Conservation (phyloP, 345 rosid genomes). For the Heritiera fomes region DNA sequence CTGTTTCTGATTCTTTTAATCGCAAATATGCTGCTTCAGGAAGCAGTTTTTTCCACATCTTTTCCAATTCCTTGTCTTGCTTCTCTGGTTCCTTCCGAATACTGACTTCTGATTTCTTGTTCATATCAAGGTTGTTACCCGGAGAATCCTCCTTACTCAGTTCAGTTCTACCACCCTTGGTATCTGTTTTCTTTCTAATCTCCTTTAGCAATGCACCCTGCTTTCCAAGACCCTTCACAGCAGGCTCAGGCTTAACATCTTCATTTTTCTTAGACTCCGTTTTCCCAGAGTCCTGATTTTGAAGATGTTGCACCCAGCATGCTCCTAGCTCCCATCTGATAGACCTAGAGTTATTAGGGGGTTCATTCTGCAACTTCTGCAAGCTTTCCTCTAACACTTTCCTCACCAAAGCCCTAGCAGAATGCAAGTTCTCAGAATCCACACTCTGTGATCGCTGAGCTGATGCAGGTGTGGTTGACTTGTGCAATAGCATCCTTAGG, state of each 20-base stretch:
- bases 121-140: slow-evolving; percentile 38
- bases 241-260: slow-evolving; percentile 74
- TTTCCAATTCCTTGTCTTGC: slow-evolving; percentile 62
- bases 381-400: slow-evolving; percentile 73
- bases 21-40: slow-evolving; percentile 78
- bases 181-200: slow-evolving; percentile 78
- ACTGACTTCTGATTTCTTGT: slow-evolving; percentile 46
- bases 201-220: slow-evolving; percentile 90
- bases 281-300: slow-evolving; percentile 85
- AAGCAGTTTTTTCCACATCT: slow-evolving; percentile 65
- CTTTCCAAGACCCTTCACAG: slow-evolving; percentile 97
- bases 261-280: slow-evolving; percentile 66
- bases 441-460: slow-evolving; percentile 59
- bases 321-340: slow-evolving; percentile 98
- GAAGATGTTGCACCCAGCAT: slow-evolving; percentile 95
- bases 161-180: slow-evolving; percentile 59
- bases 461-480: slow-evolving; percentile 52
- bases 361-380: slow-evolving; percentile 67
- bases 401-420: slow-evolving; percentile 65
- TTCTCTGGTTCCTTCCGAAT: slow-evolving; percentile 63
- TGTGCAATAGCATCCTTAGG: slow-evolving; percentile 85
- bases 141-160: slow-evolving; percentile 54
- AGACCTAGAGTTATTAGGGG: slow-evolving; percentile 45
- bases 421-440: slow-evolving; percentile 56
- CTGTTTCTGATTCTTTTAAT: slow-evolving; percentile 87